Percentiles rank a stretch among this genome's conserved stretches.
These are phyloP conservation scores for Chytriomyces sp. DNA, from an alignment of 192 early-diverging fungal genomes.

Conservation along the genomic window DNA sequence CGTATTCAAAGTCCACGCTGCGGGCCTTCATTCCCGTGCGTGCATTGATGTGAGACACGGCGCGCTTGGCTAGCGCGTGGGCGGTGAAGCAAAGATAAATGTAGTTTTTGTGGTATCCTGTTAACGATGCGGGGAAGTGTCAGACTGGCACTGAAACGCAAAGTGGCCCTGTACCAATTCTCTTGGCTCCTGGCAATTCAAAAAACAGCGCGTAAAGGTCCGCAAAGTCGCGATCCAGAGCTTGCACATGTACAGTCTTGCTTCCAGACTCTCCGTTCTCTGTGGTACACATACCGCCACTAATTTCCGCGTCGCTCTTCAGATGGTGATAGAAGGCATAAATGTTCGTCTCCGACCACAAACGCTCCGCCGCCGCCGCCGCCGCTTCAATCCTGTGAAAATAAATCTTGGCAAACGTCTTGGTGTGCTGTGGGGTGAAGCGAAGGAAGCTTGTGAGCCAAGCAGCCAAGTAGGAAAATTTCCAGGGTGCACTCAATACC, in stretches of 20 bases:
- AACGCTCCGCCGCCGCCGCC: neutral
- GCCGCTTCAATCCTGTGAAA: neutral
- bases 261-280: neutral
- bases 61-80: neutral
- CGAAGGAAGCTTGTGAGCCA: neutral
- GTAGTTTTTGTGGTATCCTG: slow-evolving; percentile 24
- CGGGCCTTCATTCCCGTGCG: slow-evolving; percentile 21
- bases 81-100: slow-evolving; percentile 18
- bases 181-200: slow-evolving; percentile 7
- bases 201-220: slow-evolving; percentile 12
- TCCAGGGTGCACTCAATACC: neutral
- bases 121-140: neutral
- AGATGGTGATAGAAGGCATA: slow-evolving; percentile 21
- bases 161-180: slow-evolving; percentile 1
- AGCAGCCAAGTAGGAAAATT: neutral
- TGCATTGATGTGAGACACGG: neutral
- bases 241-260: slow-evolving; percentile 16
- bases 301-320: slow-evolving; percentile 3
- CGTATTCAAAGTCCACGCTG: slow-evolving; percentile 24
- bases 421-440: neutral
- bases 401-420: slow-evolving; percentile 28
- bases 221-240: slow-evolving; percentile 18
- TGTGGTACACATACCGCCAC: no score
- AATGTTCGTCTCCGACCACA: slow-evolving; percentile 27
- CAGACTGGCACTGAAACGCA: neutral